phyloP scores from a whole-genome alignment of 768 basidiomycete genomes.

The Leccinum imitatum region DNA sequence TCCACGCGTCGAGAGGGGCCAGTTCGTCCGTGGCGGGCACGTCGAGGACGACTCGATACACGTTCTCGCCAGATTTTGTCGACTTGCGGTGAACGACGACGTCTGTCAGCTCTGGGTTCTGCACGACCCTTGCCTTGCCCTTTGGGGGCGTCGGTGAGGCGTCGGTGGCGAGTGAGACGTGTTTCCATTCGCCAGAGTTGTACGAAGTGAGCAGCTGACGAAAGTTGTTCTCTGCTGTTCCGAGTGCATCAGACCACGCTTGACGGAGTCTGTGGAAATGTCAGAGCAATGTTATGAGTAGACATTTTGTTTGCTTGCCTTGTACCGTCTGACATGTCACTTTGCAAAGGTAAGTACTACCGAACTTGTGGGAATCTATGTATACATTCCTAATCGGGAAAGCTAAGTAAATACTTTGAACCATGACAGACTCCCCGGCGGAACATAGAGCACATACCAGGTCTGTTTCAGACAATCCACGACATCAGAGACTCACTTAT shows the following conservation, averaged over 20 bases:
- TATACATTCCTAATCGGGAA: background rate
- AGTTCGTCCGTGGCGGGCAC: conserved; percentile 58
- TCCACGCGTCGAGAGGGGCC: conserved; percentile 73
- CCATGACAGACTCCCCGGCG: background rate
- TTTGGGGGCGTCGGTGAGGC: conserved; percentile 48
- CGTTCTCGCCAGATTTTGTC: conserved; percentile 67
- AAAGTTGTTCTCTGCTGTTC: conserved; percentile 74
- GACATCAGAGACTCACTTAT: conserved; percentile 7
- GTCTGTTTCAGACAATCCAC: background rate
- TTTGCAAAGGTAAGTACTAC: background rate
- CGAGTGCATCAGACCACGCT: conserved; percentile 78
- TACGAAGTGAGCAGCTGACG: conserved; percentile 73
- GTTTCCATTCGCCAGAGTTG: conserved; percentile 76
- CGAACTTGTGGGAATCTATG: background rate
- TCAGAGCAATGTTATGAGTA: background rate
- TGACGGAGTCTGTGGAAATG: conserved; percentile 62
- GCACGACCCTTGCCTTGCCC: conserved; percentile 55
- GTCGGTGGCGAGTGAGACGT: conserved; percentile 52
- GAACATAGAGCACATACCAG: background rate
- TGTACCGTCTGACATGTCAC: conserved; percentile 57
- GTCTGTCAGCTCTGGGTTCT: conserved; percentile 62
- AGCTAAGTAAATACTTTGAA: background rate
- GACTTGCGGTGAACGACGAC: conserved; percentile 76
- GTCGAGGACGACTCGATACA: conserved; percentile 83
- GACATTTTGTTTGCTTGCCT: conserved; percentile 38